Evolutionary conservation across 352 stramenopile genomes (phyloP), one percentile per base, ranked within the genome.

Genomic region (Phytophthora constricta): DNA sequence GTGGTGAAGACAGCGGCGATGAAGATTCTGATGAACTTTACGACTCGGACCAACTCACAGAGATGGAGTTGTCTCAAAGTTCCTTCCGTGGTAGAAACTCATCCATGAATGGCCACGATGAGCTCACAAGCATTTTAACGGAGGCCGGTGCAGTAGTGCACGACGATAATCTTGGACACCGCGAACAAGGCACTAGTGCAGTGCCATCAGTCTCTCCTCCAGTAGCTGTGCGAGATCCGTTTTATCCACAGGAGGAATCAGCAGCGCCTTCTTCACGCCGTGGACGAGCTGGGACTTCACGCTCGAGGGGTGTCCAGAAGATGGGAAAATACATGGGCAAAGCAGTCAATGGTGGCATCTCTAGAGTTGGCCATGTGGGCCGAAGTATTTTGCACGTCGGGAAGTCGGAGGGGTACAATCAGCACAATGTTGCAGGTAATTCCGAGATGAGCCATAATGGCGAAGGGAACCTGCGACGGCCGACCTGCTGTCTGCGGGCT

Each of bases 241-340:
- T 72, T 11, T 72, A 76, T 20, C 57, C 61, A 3, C 31, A 58
- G 27, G 49, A 72, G 46, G 52, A 73, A 1, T 58, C 65, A 10
- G 23, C 43, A 11, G 5, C 42, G 33, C n/a, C 55, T n/a, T 27
- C 48, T 34, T 49, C 55, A 56, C 61, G 58, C 9, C 61, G 67
- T 39, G 65, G 48, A n/a, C 58, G 46, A 37, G 48, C 73, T 25
- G 65, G 64, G 27, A 50, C 41, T 7, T 75, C 66, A 10, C 72
- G 80, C 8, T 79, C 80, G 3, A 72, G 79, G 20, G 79, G 80
- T 17, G 82, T 92, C 8, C 83, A 91, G 39, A 92, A 91, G 34
- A 91, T 93, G 82, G 79, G 86, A 1, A 69, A 80, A 37, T 89
- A 93, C 45, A 84, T 95, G 63, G 86, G 84, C 7, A 91, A 91